These are phyloP conservation scores for Solanum sparsipilum DNA, from an alignment of 257 asterid genomes.

Conservation along the genomic window DNA sequence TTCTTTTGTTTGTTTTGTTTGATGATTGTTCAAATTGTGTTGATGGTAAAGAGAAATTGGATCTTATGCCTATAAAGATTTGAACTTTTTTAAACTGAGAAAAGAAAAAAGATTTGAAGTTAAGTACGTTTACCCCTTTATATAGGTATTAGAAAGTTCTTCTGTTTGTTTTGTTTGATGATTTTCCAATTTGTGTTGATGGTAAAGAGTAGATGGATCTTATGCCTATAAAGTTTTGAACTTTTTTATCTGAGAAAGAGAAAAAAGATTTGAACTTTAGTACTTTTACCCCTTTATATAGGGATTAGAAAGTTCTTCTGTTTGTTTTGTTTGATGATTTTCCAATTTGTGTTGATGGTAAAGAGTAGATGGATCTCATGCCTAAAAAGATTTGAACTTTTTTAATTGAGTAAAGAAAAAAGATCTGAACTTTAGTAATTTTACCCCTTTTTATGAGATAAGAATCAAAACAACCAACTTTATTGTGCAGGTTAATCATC, in stretches of 20 bases:
- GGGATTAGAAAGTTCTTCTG: neutral
- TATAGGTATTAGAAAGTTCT: neutral
- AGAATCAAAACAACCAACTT: neutral
- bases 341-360: neutral
- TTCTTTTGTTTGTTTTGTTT: neutral
- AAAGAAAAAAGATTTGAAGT: neutral
- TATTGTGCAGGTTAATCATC: neutral
- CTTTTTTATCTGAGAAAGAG: neutral
- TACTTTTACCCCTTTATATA: neutral
- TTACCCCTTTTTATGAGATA: neutral
- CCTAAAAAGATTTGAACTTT: neutral
- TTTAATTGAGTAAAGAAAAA: neutral
- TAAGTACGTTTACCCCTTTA: neutral
- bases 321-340: neutral
- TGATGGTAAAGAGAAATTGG: neutral
- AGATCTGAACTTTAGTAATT: neutral
- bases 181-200: neutral
- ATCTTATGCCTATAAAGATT: neutral
- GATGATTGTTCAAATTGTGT: neutral
- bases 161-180: neutral
- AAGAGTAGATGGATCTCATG: neutral
- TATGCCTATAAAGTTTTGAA: neutral
- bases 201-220: neutral
- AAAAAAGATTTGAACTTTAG: neutral
- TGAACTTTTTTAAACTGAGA: neutral